Evolutionary conservation across 164 flowering plant genomes (phyloP), one percentile per base, ranked within the genome.

Genomic region (Hamamelis virginiana): DNA sequence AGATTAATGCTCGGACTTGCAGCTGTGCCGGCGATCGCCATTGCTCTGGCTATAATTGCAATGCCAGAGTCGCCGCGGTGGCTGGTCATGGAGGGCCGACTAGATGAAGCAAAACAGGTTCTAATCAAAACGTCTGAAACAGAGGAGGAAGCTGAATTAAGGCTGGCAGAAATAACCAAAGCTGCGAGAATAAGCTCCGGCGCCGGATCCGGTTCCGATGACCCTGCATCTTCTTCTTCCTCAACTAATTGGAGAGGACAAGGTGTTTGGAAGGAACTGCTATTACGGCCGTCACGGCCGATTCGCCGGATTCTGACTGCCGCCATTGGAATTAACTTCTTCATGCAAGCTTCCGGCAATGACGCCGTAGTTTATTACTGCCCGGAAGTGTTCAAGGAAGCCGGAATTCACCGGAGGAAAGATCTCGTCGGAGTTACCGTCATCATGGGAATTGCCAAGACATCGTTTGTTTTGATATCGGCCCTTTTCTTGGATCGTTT

Each of bases 51-150:
- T 0, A 89, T 90, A 5, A 4, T 82, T 9, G 66, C 63, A 0
- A 90, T 92, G 96, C 97, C 98, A 0, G 98, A 94, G 57, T 92
- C 95, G 1, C 98, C 95, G 1, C 84, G 94, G 46, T 94, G 97
- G 98, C 86, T 94, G 3, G 86, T 85, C 64, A 81, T 88, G 90
- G 74, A 78, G 59, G 91, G 92, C 23, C 63, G 84, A 15, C 0
- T 57, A 0, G 80, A 62, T 0, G 93, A 88, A 50, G 98, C 98
- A 0, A 84, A 69, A 21, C 23, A 13, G 56, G 90, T 92, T 1
- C 28, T 94, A 44, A 12, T 78, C 21, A 83, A 65, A 66, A 86
- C 88, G 0, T 85, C 90, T 0, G 71, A 74, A 3, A 25, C 69
- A 1, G 78, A 65, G 21, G 83, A 73, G 1, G 98, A 92, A 75